phyloP scores from a whole-genome alignment of 1,284 basidiomycete species.

The Apiotrichum akiyoshidainum region DNA sequence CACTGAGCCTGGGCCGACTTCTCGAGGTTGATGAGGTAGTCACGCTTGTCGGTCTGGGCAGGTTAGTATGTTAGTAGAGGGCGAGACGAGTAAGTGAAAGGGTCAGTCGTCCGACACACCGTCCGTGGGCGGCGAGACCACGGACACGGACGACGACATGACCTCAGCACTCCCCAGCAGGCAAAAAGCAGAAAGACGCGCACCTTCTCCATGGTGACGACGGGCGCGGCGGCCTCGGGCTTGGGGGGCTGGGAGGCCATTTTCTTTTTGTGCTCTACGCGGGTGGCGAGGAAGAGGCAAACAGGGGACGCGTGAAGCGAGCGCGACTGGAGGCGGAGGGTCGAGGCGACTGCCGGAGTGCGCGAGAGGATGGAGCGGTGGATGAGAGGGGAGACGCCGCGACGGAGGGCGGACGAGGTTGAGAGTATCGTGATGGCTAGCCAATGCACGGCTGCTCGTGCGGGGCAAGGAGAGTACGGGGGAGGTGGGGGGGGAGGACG shows the following conservation, averaged over 20 bases:
- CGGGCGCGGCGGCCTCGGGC: slow-evolving; percentile 34
- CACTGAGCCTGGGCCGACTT: slow-evolving; percentile 78
- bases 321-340: neutral
- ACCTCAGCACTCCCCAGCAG: no score
- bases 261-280: neutral
- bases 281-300: neutral
- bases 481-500: neutral
- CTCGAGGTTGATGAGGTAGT: slow-evolving; percentile 78
- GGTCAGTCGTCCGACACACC: neutral
- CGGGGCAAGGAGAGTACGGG: neutral
- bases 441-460: slow-evolving; percentile 5
- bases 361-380: neutral
- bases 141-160: no score
- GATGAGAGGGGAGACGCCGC: slow-evolving; percentile 1
- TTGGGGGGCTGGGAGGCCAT: slow-evolving; percentile 20
- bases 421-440: slow-evolving; percentile 6
- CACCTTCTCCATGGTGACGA: slow-evolving; percentile 49
- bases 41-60: slow-evolving; percentile 82
- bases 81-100: no score
- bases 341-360: neutral
- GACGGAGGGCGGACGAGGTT: slow-evolving; percentile 2
- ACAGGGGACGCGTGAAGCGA: slow-evolving; percentile 3
- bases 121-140: no score
- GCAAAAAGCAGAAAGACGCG: neutral
- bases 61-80: slow-evolving; percentile 15